phyloP scores from a whole-genome alignment of 1,284 basidiomycete genomes.

The Naganishia liquefaciens region DNA sequence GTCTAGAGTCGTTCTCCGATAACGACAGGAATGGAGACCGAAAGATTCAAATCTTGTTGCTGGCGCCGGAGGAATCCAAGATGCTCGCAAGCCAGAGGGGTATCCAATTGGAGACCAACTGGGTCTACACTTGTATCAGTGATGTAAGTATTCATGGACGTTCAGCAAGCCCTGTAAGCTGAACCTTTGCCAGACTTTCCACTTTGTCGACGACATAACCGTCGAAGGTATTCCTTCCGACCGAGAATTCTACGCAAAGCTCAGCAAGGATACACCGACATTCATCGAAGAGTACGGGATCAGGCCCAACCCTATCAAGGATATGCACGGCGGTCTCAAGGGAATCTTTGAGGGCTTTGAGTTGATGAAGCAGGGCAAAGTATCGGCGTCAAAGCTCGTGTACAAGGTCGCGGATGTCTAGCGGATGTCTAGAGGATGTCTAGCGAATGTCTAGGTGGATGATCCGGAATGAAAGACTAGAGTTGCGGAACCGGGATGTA shows the following conservation, averaged over 20 bases:
- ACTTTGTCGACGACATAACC: slow-evolving; percentile 38
- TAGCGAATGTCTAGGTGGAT: not conserved
- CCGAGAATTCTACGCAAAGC: slow-evolving; percentile 39
- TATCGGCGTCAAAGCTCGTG: slow-evolving; percentile 41
- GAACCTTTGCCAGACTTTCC: slow-evolving; percentile 36
- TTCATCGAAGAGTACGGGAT: slow-evolving; percentile 39
- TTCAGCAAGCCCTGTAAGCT: not conserved
- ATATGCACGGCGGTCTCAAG: slow-evolving; percentile 37
- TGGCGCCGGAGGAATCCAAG: slow-evolving; percentile 34
- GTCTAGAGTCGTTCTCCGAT: slow-evolving; percentile 39
- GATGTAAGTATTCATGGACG: slow-evolving; percentile 14
- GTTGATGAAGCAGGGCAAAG: slow-evolving; percentile 37
- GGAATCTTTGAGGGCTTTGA: slow-evolving; percentile 39
- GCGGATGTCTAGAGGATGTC: not conserved
- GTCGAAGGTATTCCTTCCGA: slow-evolving; percentile 38
- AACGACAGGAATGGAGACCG: slow-evolving; percentile 35
- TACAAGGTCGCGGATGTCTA: slow-evolving; percentile 36
- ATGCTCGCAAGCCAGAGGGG: slow-evolving; percentile 34
- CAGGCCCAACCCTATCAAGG: slow-evolving; percentile 40
- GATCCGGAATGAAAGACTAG: too few relatives aligned
- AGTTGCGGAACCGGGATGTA: too few relatives aligned
- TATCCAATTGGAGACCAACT: slow-evolving; percentile 39
- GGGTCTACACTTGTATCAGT: slow-evolving; percentile 46
- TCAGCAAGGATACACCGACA: slow-evolving; percentile 36
- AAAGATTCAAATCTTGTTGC: slow-evolving; percentile 42